Percentiles rank a stretch among this genome's conserved stretches.
phyloP scores from a whole-genome alignment of 1,284 basidiomycete species.

The Sanguinoderma infundibulare region DNA sequence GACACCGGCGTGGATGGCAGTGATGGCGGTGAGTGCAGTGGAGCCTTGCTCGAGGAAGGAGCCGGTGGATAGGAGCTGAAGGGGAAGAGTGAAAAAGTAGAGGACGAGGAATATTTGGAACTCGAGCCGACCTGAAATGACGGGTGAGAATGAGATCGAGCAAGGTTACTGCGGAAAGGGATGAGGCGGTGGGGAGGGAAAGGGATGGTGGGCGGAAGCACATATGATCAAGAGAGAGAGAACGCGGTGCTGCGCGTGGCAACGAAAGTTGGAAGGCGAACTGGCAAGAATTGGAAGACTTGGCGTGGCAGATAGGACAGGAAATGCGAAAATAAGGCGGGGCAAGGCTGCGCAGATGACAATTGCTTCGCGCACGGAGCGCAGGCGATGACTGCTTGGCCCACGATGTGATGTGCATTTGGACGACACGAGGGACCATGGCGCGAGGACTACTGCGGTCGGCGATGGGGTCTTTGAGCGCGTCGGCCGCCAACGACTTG shows the following conservation, averaged over 20 bases:
- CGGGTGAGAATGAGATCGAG: constrained; percentile 1
- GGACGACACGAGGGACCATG: not conserved
- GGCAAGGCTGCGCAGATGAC: not conserved
- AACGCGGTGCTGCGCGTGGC: no score
- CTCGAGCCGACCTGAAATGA: constrained; percentile 66
- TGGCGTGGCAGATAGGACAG: no score
- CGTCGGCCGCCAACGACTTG: not conserved
- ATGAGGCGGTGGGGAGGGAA: not conserved
- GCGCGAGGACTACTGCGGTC: not conserved
- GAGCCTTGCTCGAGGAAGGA: constrained; percentile 78
- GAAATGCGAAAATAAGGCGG: no score
- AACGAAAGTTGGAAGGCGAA: no score
- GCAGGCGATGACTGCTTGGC: not conserved
- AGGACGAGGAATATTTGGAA: constrained; percentile 64
- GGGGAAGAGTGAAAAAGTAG: constrained; percentile 73
- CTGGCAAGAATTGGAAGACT: no score
- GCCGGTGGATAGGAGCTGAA: constrained; percentile 82
- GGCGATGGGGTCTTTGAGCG: not conserved
- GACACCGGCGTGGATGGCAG: constrained; percentile 74
- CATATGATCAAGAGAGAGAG: no score
- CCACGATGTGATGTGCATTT: not conserved
- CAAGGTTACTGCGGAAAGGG: not conserved
- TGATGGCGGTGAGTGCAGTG: constrained; percentile 67
- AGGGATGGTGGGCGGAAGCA: not conserved
- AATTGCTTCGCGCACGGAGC: not conserved